These are phyloP conservation scores for Skeletonema grethae DNA, from an alignment of 108 stramenopile genomes.

Conservation along the genomic window DNA sequence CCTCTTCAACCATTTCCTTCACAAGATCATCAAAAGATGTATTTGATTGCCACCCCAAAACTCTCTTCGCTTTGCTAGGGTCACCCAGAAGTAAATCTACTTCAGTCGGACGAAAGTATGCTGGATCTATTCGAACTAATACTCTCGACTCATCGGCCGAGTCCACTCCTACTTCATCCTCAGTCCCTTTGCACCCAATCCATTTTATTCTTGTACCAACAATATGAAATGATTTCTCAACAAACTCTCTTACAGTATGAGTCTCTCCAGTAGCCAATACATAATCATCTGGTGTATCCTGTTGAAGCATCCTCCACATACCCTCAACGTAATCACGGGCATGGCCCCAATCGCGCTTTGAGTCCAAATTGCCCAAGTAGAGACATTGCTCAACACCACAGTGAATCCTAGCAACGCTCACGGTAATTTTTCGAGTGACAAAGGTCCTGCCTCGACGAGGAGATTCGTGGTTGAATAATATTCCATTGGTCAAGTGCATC, in stretches of 20 bases:
- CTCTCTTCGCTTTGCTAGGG: slow-evolving; percentile 56
- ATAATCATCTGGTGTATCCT: slow-evolving; percentile 67
- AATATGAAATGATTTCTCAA: slow-evolving; percentile 54
- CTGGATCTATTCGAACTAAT: slow-evolving; percentile 60
- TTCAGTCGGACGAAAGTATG: slow-evolving; percentile 76
- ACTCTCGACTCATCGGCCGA: slow-evolving; percentile 38
- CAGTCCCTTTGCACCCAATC: slow-evolving; percentile 53
- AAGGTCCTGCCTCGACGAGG: slow-evolving; percentile 73
- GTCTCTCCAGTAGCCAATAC: slow-evolving; percentile 76
- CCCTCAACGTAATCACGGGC: slow-evolving; percentile 78
- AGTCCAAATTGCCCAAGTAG: slow-evolving; percentile 71
- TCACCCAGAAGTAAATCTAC: slow-evolving; percentile 71
- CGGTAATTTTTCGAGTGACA: slow-evolving; percentile 74
- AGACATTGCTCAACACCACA: slow-evolving; percentile 52
- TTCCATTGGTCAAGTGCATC: slow-evolving; percentile 71
- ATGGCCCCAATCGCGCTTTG: slow-evolving; percentile 80
- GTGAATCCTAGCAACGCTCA: slow-evolving; percentile 62
- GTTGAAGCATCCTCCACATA: slow-evolving; percentile 80
- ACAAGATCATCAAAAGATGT: slow-evolving; percentile 56
- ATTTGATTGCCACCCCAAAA: slow-evolving; percentile 56
- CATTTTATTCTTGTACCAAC: slow-evolving; percentile 55
- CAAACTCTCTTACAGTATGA: slow-evolving; percentile 71
- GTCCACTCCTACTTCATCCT: slow-evolving; percentile 62
- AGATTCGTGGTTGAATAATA: slow-evolving; percentile 78
- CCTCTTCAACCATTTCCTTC: slow-evolving; percentile 68